These are phyloP conservation scores for Iberis pinnata DNA, from an alignment of 345 rosid species.

Conservation along the genomic window DNA sequence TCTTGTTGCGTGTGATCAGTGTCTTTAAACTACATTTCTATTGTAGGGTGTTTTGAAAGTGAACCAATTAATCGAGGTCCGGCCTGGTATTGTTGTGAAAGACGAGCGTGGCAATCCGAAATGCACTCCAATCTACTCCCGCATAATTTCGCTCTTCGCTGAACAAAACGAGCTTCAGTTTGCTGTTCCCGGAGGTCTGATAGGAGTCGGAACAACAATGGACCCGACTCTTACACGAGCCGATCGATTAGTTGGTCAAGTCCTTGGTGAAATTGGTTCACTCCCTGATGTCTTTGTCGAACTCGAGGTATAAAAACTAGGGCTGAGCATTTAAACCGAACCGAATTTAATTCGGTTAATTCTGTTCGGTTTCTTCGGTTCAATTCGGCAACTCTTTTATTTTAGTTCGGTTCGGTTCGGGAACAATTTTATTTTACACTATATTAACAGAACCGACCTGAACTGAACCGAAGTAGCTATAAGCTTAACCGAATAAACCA, in stretches of 20 bases:
- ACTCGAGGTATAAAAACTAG: conserved; percentile 64
- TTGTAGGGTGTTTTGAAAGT: conserved; percentile 90
- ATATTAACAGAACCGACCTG: too few relatives aligned
- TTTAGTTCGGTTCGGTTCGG: too few relatives aligned
- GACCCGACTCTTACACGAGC: conserved; percentile 97
- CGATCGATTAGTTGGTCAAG: conserved; percentile 94
- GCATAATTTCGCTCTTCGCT: conserved; percentile 76
- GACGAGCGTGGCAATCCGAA: conserved; percentile 75
- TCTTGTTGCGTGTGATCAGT: background rate
- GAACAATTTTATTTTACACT: too few relatives aligned
- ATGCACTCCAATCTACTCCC: conserved; percentile 91
- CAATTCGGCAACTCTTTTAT: too few relatives aligned
- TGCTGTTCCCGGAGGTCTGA: conserved; percentile 98
- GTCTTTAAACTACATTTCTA: conserved; percentile 1
- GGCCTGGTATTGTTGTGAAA: conserved; percentile 82
- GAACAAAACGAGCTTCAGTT: conserved; percentile 94
- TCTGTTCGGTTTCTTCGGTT: too few relatives aligned
- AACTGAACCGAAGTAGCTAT: too few relatives aligned
- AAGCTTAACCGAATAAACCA: too few relatives aligned
- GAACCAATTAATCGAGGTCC: conserved; percentile 75
- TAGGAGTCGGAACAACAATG: conserved; percentile 97
- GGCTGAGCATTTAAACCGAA: too few relatives aligned
- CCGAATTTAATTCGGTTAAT: too few relatives aligned
- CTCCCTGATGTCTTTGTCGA: conserved; percentile 90
- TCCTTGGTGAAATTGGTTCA: conserved; percentile 88